Base-by-base conservation (phyloP, 2,329 filamentous ascomycete genomes). In the Colletotrichum sp. region DNA sequence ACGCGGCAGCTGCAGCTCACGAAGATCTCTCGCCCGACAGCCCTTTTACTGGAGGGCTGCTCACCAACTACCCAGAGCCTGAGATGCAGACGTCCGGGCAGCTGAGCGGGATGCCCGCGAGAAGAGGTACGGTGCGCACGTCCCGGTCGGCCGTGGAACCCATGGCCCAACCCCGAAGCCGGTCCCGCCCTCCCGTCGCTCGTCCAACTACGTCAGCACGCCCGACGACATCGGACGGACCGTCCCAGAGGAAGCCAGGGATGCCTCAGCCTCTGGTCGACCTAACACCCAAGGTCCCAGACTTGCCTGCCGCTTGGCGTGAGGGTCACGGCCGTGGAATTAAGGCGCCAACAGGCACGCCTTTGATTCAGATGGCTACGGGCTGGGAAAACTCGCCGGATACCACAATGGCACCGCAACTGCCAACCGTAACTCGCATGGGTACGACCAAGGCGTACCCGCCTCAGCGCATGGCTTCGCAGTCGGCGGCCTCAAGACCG, bases 241-340 rank as follows among this genome's bases (percentile, higher is more conserved):
- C 76, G 7, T 73, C 75, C 38, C 43, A 81, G 67, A 80, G 83
- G 69, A 78, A 81, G 64, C 80, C 77, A 24, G 71, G 83, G 13
- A 82, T 80, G 79, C 87, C 88, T 4, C 92, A 91, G 76, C 93
- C 94, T 2, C 87, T 96, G 8, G 84, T 96, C 34, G 94, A 94
- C 79, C 87, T 95, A 55, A 92, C 92, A 0, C 91, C 92, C 0
- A 87, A 88, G 65, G 94, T 93, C 80, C 87, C 89, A 66, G 92
- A 94, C 76, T 89, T 92, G 8, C 93, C 93, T 21, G 88, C 93
- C 82, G 88, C 89, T 80, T 83, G 86, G 69, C 87, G 86, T 62
- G 89, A 90, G 65, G 87, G 88, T 18, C 89, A 88, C 75, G 91
- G 91, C 6, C 85, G 84, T 60, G 87, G 86, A 24, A 83, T 88